Percentiles rank a stretch among this genome's conserved stretches.
Conservation (phyloP, 805 yeast species). For the Kurtzmaniella cleridarum region DNA sequence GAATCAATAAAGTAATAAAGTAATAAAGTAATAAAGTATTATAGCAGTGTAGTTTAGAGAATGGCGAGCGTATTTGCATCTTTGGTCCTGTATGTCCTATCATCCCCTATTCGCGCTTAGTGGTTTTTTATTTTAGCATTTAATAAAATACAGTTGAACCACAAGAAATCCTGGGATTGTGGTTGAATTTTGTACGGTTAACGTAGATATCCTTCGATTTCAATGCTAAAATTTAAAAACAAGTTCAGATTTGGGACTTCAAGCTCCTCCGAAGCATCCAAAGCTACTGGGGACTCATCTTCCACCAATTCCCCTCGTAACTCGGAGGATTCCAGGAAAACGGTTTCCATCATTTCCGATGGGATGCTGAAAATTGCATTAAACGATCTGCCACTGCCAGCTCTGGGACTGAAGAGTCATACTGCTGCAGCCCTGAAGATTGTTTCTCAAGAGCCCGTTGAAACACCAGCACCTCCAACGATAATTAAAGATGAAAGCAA, state of each 20-base stretch:
- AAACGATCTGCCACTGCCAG: constrained; percentile 1
- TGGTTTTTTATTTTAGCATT: constrained; percentile 7
- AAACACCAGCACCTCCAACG: constrained; percentile 1
- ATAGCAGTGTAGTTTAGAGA: too few species aligned
- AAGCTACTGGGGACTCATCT: constrained; percentile 1
- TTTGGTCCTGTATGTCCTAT: too few species aligned
- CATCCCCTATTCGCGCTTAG: too few species aligned
- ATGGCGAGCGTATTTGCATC: too few species aligned
- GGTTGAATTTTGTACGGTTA: background rate
- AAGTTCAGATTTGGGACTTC: constrained; percentile 22
- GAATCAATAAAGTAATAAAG: too few species aligned
- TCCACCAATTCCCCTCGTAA: constrained; percentile 12
- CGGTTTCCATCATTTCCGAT: constrained; percentile 19
- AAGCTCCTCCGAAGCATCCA: constrained; percentile 3
- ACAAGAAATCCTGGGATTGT: background rate
- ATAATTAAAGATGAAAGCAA: background rate
- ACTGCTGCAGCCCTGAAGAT: background rate
- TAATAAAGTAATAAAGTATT: too few species aligned
- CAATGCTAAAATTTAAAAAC: constrained; percentile 28
- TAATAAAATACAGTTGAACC: background rate
- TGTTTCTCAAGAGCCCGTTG: constrained; percentile 1
- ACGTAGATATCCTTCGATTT: background rate
- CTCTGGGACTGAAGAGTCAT: background rate
- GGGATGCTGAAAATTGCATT: constrained; percentile 14
- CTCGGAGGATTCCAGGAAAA: constrained; percentile 21